Evolutionary conservation across 768 basidiomycete species (phyloP), one percentile per base, ranked within the genome.

Genomic region (Tubosaeta sp.): DNA sequence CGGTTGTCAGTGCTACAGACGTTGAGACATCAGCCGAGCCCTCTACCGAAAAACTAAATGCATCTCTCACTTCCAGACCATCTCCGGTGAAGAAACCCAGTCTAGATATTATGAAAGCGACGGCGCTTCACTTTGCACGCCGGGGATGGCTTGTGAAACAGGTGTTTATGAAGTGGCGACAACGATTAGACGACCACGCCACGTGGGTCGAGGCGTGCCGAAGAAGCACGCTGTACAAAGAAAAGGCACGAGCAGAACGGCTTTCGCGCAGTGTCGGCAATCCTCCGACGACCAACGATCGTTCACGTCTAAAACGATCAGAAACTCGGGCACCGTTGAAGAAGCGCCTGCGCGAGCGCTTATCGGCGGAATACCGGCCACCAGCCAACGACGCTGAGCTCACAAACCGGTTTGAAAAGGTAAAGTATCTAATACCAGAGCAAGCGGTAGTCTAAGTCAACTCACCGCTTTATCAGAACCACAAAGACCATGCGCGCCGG

Each of bases 361-460:
- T 68, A 18, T 73, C 72, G 4, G 53, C 59, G 35, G 76, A 77
- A 44, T 84, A 82, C 53, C 71, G 69, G 39, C 71, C 76, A 7
- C 81, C 81, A 16, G 66, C 76, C 49, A 83, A 79, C 14, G 87
- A 87, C 50, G 83, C 83, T 53, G 82, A 81, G 30, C 73, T 88
- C 45, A 83, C 79, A 13, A 76, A 66, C 63, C 76, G 84, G 49
- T 77, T 87, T 59, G 81, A 81, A 74, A 81, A 87, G 80, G 88
- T 87, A 68, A 49, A 16, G 8, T 4, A 18, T 36, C 11, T 5
- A 9, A 6, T 7, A n/a, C 32, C 12, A 8, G 13, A 13, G 36
- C n/a, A 5, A 27, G 31, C 25, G 32, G 14, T 46, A 6, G 16
- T 29, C 16, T 13, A 31, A 0, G 13, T 35, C 22, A 29, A 54